These are phyloP conservation scores for Pythium chondricola DNA, from an alignment of 352 stramenopile genomes.

Conservation along the genomic window DNA sequence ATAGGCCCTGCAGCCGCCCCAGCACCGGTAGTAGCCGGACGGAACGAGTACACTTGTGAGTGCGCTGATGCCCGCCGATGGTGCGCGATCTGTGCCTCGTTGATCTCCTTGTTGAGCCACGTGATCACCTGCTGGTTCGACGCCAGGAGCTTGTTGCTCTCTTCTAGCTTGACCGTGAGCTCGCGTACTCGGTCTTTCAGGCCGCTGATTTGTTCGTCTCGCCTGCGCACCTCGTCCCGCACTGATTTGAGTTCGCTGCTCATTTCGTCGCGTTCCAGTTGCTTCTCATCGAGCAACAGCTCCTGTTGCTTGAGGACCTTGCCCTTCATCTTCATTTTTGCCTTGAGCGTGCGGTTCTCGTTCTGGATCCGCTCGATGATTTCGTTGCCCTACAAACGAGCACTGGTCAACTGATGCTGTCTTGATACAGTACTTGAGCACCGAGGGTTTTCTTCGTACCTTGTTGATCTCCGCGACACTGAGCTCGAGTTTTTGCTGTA, in stretches of 20 bases:
- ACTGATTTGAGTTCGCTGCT: slow-evolving; percentile 51
- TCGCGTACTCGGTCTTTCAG: slow-evolving; percentile 68
- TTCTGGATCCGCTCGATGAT: slow-evolving; percentile 87
- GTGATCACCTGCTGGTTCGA: slow-evolving; percentile 90
- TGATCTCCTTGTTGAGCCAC: slow-evolving; percentile 91
- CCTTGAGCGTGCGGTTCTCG: slow-evolving; percentile 68
- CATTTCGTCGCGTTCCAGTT: slow-evolving; percentile 62
- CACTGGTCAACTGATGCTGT: too few species aligned
- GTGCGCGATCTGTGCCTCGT: slow-evolving; percentile 77
- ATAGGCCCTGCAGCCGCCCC: background rate
- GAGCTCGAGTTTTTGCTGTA: slow-evolving; percentile 85
- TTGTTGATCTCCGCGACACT: slow-evolving; percentile 91
- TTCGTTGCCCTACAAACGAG: slow-evolving; percentile 61
- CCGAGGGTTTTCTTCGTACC: too few species aligned
- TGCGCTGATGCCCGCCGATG: slow-evolving; percentile 56
- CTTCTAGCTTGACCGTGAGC: slow-evolving; percentile 78
- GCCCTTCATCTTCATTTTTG: slow-evolving; percentile 82
- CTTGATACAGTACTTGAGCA: too few species aligned
- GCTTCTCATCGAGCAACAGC: slow-evolving; percentile 72
- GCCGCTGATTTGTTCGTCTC: slow-evolving; percentile 54
- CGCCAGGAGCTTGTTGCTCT: slow-evolving; percentile 82
- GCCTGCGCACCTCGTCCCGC: slow-evolving; percentile 63
- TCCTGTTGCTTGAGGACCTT: slow-evolving; percentile 90
- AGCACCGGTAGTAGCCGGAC: slow-evolving; percentile 35
- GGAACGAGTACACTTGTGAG: slow-evolving; percentile 64